Evolutionary conservation across 2,329 filamentous ascomycete species (phyloP), one percentile per base, ranked within the genome.

Genomic region (Claviceps monticola): DNA sequence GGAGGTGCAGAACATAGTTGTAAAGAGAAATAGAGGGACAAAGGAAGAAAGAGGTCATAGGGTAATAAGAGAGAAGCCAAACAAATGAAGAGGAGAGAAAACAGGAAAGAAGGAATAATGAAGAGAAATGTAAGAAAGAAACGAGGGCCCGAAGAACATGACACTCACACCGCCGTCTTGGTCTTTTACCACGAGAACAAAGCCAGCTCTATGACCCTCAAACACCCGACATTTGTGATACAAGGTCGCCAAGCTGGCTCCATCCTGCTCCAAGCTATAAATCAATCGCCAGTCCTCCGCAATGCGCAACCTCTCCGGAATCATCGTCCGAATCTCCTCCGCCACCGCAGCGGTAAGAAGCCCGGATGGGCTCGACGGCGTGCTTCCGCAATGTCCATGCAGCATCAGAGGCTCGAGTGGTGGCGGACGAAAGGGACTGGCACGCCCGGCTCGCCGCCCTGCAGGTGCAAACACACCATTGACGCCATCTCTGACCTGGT

Each of bases 211-310:
- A 55, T 80, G 73, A 13, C 81, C 76, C 46, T 78, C 71, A 61
- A 83, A 85, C 16, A 76, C 71, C 46, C 83, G 80, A 61, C 84
- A 88, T 58, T 85, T 82, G 59, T 88, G 78, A 64, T 97, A 98
- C 34, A 98, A 71, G 0, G 93, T 97, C 9, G 79, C 78, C 38
- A 98, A 70, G 56, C 88, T 93, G 49, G 90, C 88, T 13, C 93
- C 93, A 66, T 98, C 83, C 67, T 94, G 86, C 61, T 95, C 90
- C 38, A 98, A 74, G 57, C 88, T 94, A 69, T 97, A 98, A 39
- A 84, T 78, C 49, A 97, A 71, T 51, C 76, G 77, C 93, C 93
- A 98, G 55, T 84, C 80, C 59, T 96, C 90, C 54, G 84, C 80
- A 45, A 98, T 81, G 67, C 95, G 88, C 54, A 97, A 70, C 48